phyloP scores from a whole-genome alignment of 148 eudicot species.

The Nepenthes gracilis region DNA sequence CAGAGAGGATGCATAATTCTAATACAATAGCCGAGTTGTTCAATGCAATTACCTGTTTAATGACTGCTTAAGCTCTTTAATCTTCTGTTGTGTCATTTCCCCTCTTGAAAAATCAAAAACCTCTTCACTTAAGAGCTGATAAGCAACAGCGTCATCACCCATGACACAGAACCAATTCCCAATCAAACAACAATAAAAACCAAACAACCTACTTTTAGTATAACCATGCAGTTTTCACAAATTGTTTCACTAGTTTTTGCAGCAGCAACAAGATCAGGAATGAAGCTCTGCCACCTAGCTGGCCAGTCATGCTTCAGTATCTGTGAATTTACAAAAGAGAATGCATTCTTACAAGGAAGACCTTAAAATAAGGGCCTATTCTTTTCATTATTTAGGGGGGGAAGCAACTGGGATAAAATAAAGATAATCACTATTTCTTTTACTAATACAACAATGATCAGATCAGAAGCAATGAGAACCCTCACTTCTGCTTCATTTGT shows the following conservation, averaged over 20 bases:
- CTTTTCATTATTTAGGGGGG: no score
- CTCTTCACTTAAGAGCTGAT: slow-evolving; percentile 92
- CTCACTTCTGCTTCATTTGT: no score
- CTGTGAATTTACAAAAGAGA: slow-evolving; percentile 18
- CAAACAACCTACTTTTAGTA: slow-evolving; percentile 50
- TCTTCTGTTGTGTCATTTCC: slow-evolving; percentile 98
- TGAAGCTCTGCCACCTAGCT: slow-evolving; percentile 81
- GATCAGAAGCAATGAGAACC: no score
- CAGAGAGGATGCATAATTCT: no score
- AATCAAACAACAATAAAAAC: neutral
- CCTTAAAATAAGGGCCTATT: no score
- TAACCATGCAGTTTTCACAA: slow-evolving; percentile 98
- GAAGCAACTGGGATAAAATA: no score
- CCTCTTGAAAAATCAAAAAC: slow-evolving; percentile 99
- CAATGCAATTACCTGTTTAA: slow-evolving; percentile 55
- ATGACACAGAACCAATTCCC: neutral
- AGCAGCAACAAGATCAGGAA: slow-evolving; percentile 91
- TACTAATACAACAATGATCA: no score
- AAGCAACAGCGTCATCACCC: slow-evolving; percentile 5
- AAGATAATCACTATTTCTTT: no score
- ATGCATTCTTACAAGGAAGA: no score
- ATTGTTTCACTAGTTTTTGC: slow-evolving; percentile 96
- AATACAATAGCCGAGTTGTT: no score
- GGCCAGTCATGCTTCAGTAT: slow-evolving; percentile 99
- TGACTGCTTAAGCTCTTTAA: slow-evolving; percentile 92